Base-by-base conservation (phyloP, 805 yeast genomes). In the Candida berthetii region DNA sequence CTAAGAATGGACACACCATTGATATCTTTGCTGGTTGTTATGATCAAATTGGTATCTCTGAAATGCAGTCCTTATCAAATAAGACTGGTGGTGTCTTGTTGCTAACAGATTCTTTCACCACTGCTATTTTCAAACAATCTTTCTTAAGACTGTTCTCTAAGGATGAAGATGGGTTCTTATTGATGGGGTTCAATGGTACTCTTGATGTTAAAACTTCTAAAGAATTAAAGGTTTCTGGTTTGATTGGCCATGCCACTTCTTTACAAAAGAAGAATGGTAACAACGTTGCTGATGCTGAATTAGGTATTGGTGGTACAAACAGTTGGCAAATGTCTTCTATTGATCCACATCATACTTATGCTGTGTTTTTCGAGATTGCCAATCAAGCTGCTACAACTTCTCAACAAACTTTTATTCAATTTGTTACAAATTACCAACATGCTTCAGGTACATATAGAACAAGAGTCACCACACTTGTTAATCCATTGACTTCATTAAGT, bases 1-100 rank as follows among this genome's bases (percentile, higher is more conserved):
- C 91, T 37, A 64, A 66, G 19, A 76, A 78, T 48, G 85, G 88
- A 14, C 96, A 87, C 56, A 78, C 91, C 24, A 80, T 90, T 44
- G 96, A 90, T 62, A 78, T 90, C 37, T 89, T 86, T 65, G 96
- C 95, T 25, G 96, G 97, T 47, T 86, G 96, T 68, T 88, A 87
- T 62, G 98, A 90, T 67, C 98, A 90, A 72, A 83, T 89, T 44
- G 98, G 98, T 60, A 77, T 90, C 71, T 81, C 80, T 54, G 98
- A 90, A 68, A 90, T 90, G 97, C 85, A 88, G 65, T 72, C 82
- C 44, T 68, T 91, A 48, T 77, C 95, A 44, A 84, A 85, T 63
- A 72, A 77, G 52, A 89, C 96, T 8, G 97, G 97, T 48, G 98
- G 98, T 65, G 82, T 84, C 18, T 66, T 91, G 45, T 78, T 91